Percentiles rank a stretch among this genome's conserved stretches.
Conservation (phyloP, 2,329 filamentous ascomycete species). For the Teratosphaeria nubilosa region DNA sequence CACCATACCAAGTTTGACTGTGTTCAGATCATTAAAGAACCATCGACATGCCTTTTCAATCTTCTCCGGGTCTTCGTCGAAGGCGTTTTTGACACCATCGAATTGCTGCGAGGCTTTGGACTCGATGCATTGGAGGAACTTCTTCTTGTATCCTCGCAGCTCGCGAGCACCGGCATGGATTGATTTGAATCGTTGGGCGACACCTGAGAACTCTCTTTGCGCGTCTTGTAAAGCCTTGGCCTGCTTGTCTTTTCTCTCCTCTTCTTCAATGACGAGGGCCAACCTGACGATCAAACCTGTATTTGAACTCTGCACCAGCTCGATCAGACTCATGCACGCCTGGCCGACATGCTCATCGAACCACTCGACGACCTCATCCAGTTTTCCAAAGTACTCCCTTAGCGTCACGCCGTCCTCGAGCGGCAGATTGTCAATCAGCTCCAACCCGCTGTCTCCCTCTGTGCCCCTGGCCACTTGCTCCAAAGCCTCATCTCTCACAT, state of each 20-base stretch:
- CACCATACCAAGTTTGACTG: constrained; percentile 86
- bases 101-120: constrained; percentile 66
- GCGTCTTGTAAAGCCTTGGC: constrained; percentile 88
- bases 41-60: constrained; percentile 85
- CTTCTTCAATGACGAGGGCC: constrained; percentile 84
- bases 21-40: constrained; percentile 97
- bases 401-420: constrained; percentile 62
- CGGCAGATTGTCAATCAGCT: constrained; percentile 65
- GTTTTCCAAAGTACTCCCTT: constrained; percentile 75
- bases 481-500: constrained; percentile 93
- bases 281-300: constrained; percentile 82
- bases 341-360: constrained; percentile 92
- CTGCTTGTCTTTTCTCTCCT: constrained; percentile 92
- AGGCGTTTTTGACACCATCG: constrained; percentile 58
- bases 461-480: constrained; percentile 61
- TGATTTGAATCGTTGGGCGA: constrained; percentile 85
- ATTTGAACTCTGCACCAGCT: constrained; percentile 75
- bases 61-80: constrained; percentile 70
- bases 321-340: constrained; percentile 82
- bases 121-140: constrained; percentile 74
- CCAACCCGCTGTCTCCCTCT: constrained; percentile 90
- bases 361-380: constrained; percentile 83
- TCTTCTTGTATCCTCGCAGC: constrained; percentile 90
- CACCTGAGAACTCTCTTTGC: constrained; percentile 88
- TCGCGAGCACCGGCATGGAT: constrained; percentile 82